Conservation (phyloP, 129 eudicot genomes). For the Deinandra increscens region DNA sequence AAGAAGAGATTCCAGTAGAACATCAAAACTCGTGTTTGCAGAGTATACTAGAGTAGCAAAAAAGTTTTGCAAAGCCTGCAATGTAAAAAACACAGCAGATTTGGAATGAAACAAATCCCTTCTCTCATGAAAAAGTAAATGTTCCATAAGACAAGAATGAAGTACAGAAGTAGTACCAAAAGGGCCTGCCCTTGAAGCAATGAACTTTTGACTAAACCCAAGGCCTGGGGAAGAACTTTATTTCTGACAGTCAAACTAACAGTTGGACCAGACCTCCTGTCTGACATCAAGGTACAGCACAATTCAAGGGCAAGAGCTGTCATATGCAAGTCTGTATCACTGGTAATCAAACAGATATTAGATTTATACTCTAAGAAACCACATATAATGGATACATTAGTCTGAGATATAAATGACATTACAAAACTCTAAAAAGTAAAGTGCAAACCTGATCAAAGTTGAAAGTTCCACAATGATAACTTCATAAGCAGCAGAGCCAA, state of each 20-base stretch:
- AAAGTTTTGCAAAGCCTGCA: constrained; percentile 84
- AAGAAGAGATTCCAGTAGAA: constrained; percentile 77
- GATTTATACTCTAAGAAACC: not conserved
- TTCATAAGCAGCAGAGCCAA: constrained; percentile 92
- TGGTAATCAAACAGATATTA: constrained; percentile 26
- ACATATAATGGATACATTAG: constrained; percentile 12
- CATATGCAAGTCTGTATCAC: constrained; percentile 99
- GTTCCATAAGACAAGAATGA: not conserved
- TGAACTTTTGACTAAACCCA: constrained; percentile 78
- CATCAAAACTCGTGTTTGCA: constrained; percentile 94
- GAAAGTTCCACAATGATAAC: constrained; percentile 92
- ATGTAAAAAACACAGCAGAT: constrained; percentile 12
- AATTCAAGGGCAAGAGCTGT: constrained; percentile 95
- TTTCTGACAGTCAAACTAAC: constrained; percentile 82
- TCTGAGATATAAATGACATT: constrained; percentile 2
- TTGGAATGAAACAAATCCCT: not conserved
- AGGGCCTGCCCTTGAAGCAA: constrained; percentile 99
- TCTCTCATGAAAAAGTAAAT: not conserved
- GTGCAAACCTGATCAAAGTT: constrained; percentile 75
- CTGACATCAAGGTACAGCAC: constrained; percentile 95
- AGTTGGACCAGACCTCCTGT: constrained; percentile 79
- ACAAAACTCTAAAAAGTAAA: too few relatives aligned
- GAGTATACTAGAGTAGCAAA: constrained; percentile 84
- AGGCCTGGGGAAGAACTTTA: constrained; percentile 96
- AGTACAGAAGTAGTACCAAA: constrained; percentile 62